Evolutionary conservation across 2,329 filamentous ascomycete species (phyloP).

Genomic region (Fusarium domesticum): DNA sequence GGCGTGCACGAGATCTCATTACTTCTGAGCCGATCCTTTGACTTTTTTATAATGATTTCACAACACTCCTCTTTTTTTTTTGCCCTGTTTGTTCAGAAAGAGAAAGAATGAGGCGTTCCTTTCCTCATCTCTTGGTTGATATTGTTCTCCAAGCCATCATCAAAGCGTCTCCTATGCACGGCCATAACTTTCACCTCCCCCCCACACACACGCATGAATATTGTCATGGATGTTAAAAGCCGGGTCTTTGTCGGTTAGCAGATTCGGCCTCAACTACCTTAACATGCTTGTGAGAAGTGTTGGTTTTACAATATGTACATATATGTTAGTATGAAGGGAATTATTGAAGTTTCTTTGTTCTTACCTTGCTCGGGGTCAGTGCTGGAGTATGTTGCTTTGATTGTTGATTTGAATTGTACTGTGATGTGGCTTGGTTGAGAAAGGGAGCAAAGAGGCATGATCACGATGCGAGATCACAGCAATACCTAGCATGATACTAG

Average conservation of each 20-base stretch:
- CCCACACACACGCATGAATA: conserved; percentile 25
- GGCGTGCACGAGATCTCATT: conserved; percentile 31
- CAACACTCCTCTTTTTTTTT: conserved; percentile 23
- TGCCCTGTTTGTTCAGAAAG: conserved; percentile 17
- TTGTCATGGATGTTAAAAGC: no score
- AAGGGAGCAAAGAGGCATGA: no score
- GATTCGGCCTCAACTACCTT: not conserved
- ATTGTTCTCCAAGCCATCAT: conserved; percentile 30
- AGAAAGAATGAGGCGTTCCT: conserved; percentile 9
- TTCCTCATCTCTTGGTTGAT: conserved; percentile 23
- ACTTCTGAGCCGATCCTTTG: no score
- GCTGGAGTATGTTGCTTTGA: no score
- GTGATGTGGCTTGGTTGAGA: no score
- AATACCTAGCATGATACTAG: no score
- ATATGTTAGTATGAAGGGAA: not conserved
- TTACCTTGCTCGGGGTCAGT: no score
- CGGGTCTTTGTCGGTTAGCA: not conserved
- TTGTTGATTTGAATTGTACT: no score
- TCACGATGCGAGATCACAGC: no score
- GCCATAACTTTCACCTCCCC: conserved; percentile 15
- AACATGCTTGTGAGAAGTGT: not conserved
- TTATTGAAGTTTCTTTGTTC: no score
- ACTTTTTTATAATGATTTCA: no score
- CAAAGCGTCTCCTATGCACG: conserved; percentile 16
- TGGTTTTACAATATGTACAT: not conserved